These are phyloP conservation scores for Leptographium procerum DNA, from an alignment of 2,329 filamentous ascomycete species.

Conservation along the genomic window DNA sequence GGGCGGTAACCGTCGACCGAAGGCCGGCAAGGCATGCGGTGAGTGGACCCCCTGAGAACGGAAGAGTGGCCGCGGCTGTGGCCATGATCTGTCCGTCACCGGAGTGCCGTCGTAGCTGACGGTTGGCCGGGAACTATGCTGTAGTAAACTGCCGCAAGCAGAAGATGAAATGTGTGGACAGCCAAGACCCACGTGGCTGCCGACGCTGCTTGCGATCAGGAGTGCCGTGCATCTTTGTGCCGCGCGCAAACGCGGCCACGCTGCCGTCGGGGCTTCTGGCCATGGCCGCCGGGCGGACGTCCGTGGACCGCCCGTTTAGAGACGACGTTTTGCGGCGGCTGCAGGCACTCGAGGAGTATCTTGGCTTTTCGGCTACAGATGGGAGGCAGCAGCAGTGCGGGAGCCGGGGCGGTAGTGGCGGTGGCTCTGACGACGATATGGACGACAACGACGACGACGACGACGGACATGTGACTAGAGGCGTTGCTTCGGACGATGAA, in stretches of 20 bases:
- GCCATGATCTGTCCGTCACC: neutral
- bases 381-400: neutral
- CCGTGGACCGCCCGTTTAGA: conserved; percentile 2
- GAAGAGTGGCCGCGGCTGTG: neutral
- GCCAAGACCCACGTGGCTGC: conserved; percentile 2
- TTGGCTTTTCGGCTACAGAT: neutral
- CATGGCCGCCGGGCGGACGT: neutral
- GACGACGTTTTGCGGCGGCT: conserved; percentile 7
- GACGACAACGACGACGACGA: neutral
- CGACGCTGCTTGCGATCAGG: conserved; percentile 8
- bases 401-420: neutral
- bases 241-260: conserved; percentile 8
- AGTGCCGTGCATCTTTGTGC: conserved; percentile 10
- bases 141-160: conserved; percentile 11
- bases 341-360: conserved; percentile 4
- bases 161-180: conserved; percentile 10
- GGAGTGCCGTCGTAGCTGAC: neutral
- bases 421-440: neutral
- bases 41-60: neutral
- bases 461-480: neutral
- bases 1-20: neutral
- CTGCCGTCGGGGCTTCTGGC: conserved; percentile 2
- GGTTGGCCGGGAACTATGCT: neutral
- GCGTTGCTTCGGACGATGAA: neutral
- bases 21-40: conserved; percentile 10